phyloP scores from a whole-genome alignment of 106 monocot species.

The Amphibolis antarctica region DNA sequence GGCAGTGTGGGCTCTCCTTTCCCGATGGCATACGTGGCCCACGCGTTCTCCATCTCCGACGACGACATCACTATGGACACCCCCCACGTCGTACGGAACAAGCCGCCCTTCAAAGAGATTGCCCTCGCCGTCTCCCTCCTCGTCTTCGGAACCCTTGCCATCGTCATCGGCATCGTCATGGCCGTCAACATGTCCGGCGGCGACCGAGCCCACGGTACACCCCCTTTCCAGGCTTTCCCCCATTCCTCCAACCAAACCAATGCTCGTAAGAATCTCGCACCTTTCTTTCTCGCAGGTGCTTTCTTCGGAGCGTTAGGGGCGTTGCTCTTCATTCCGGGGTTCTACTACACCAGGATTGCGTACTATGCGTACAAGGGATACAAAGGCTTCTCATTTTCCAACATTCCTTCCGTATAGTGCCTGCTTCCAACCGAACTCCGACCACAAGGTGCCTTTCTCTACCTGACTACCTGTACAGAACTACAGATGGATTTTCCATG shows the following conservation, averaged over 20 bases:
- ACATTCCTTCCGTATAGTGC: conserved; percentile 40
- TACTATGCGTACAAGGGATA: conserved; percentile 71
- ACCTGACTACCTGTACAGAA: no score
- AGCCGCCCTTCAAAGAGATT: conserved; percentile 81
- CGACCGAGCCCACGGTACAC: conserved; percentile 64
- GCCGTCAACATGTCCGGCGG: conserved; percentile 63
- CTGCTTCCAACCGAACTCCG: no score
- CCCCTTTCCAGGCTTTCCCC: not conserved
- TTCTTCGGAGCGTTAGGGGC: conserved; percentile 53
- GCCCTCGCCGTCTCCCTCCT: conserved; percentile 71
- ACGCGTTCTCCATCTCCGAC: conserved; percentile 83
- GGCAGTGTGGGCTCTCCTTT: no score
- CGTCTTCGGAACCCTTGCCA: conserved; percentile 54
- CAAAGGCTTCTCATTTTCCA: conserved; percentile 65
- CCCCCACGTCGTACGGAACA: conserved; percentile 29
- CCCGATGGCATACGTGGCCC: conserved; percentile 91
- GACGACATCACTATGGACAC: conserved; percentile 67
- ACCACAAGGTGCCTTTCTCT: no score
- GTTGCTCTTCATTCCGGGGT: conserved; percentile 59
- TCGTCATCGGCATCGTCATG: conserved; percentile 59
- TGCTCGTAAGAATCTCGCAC: not conserved
- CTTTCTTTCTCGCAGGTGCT: conserved; percentile 23
- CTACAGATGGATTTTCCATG: no score
- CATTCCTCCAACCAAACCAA: not conserved
- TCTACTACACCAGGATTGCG: conserved; percentile 65